A percentile compares a stretch with the other conserved stretches of the same genome.
phyloP scores from a whole-genome alignment of 768 basidiomycete genomes.

The Suillus discolor region DNA sequence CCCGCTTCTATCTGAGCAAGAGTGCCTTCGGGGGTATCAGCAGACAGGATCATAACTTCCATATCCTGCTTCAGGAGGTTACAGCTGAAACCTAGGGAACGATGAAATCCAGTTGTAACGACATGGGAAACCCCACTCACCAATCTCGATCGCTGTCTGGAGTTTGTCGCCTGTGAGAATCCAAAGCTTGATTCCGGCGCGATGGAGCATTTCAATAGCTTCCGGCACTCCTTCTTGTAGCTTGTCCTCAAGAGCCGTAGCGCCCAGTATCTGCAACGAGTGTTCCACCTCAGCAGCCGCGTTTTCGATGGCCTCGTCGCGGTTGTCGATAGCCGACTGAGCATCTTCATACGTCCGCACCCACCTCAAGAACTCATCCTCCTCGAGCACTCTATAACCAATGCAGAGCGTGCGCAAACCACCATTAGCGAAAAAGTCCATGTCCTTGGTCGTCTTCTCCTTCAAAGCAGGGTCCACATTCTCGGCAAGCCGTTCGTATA shows the following conservation, averaged over 20 bases:
- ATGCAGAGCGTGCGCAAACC: slow-evolving; percentile 92
- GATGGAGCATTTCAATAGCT: slow-evolving; percentile 88
- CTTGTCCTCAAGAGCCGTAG: slow-evolving; percentile 97
- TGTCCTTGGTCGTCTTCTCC: slow-evolving; percentile 79
- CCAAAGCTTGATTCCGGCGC: slow-evolving; percentile 97
- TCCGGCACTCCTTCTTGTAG: slow-evolving; percentile 97
- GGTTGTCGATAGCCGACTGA: slow-evolving; percentile 68
- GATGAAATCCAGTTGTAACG: not conserved
- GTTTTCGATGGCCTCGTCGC: slow-evolving; percentile 92
- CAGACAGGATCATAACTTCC: slow-evolving; percentile 97
- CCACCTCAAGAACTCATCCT: slow-evolving; percentile 88
- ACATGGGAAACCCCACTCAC: slow-evolving; percentile 27
- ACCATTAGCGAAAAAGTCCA: slow-evolving; percentile 92
- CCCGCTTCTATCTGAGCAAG: slow-evolving; percentile 89
- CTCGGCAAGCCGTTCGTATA: slow-evolving; percentile 81
- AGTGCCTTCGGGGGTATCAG: slow-evolving; percentile 73
- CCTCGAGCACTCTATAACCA: slow-evolving; percentile 73
- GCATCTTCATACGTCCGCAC: slow-evolving; percentile 80
- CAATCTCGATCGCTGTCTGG: slow-evolving; percentile 98
- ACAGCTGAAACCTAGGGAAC: slow-evolving; percentile 72
- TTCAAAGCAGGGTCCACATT: slow-evolving; percentile 77
- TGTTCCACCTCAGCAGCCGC: slow-evolving; percentile 85
- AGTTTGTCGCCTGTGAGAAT: slow-evolving; percentile 97
- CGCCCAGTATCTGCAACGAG: slow-evolving; percentile 82
- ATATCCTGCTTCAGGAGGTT: slow-evolving; percentile 92